These are phyloP conservation scores for Elsinoe fawcettii DNA, from an alignment of 2,329 filamentous ascomycete species.

Conservation along the genomic window DNA sequence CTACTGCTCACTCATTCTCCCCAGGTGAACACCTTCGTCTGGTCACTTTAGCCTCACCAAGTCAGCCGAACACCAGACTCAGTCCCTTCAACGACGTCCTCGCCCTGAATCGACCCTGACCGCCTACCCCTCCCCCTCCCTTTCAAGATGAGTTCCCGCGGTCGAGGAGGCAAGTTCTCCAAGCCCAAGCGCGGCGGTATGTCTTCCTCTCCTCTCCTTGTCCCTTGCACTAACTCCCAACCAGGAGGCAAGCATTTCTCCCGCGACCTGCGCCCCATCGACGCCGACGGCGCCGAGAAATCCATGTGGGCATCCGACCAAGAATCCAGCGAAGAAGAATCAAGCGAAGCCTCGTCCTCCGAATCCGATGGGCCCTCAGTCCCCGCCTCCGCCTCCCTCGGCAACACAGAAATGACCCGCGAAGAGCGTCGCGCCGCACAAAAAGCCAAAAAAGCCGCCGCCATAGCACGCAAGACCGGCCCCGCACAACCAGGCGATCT, in stretches of 20 bases:
- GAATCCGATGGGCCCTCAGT: conserved; percentile 30
- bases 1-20: background rate
- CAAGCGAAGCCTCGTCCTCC: conserved; percentile 25
- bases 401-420: conserved; percentile 57
- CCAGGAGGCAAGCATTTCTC: conserved; percentile 93
- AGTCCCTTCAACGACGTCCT: background rate
- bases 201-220: conserved; percentile 22
- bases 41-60: background rate
- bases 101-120: background rate
- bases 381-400: background rate
- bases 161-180: conserved; percentile 86
- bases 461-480: conserved; percentile 65
- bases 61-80: background rate
- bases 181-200: conserved; percentile 88
- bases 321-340: conserved; percentile 44
- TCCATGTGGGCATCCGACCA: conserved; percentile 70
- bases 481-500: conserved; percentile 77
- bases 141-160: conserved; percentile 51
- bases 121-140: conserved; percentile 18
- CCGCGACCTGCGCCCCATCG: conserved; percentile 77
- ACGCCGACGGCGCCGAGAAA: conserved; percentile 79
- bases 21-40: background rate
- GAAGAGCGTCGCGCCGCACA: conserved; percentile 82
- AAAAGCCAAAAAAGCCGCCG: conserved; percentile 85
- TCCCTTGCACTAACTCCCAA: conserved; percentile 18